Evolutionary conservation across 768 basidiomycete species (phyloP).

Genomic region (Podaxis sp.): DNA sequence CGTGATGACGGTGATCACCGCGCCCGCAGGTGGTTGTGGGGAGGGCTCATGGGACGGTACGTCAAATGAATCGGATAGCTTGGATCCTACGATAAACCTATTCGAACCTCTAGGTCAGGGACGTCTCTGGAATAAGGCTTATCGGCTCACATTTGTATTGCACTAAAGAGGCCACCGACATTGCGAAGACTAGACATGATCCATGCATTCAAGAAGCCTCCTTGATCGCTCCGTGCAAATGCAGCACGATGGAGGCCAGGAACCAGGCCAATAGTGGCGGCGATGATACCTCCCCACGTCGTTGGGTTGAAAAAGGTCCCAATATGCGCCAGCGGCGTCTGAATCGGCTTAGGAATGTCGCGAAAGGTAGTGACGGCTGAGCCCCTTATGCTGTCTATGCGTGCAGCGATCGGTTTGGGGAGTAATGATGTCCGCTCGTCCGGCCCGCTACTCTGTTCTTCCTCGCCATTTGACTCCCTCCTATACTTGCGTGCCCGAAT

Average conservation of each 20-base stretch:
- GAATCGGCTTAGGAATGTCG: neutral
- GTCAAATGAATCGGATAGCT: constrained; percentile 12
- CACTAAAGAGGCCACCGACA: constrained; percentile 11
- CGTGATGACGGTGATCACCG: constrained; percentile 3
- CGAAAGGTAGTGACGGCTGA: neutral
- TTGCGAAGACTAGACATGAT: constrained; percentile 12
- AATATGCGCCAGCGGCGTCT: neutral
- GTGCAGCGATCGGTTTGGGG: neutral
- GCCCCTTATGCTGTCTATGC: neutral
- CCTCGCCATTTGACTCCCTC: neutral
- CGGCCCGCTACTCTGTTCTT: neutral
- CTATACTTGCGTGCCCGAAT: neutral
- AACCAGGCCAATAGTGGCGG: neutral
- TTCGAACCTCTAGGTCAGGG: neutral
- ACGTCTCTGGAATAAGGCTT: neutral
- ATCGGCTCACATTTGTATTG: constrained; percentile 8
- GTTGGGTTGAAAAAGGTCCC: constrained; percentile 4
- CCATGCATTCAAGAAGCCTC: constrained; percentile 13
- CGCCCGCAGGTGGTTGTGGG: neutral
- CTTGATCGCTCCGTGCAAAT: constrained; percentile 8
- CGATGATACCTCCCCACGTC: constrained; percentile 13
- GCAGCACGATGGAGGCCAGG: constrained; percentile 7
- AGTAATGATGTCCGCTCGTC: neutral
- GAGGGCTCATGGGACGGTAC: neutral
- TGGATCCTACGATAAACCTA: constrained; percentile 14